Evolutionary conservation across 768 basidiomycete genomes (phyloP), one percentile per base, ranked within the genome.

Genomic region (Hygrophorus russula): DNA sequence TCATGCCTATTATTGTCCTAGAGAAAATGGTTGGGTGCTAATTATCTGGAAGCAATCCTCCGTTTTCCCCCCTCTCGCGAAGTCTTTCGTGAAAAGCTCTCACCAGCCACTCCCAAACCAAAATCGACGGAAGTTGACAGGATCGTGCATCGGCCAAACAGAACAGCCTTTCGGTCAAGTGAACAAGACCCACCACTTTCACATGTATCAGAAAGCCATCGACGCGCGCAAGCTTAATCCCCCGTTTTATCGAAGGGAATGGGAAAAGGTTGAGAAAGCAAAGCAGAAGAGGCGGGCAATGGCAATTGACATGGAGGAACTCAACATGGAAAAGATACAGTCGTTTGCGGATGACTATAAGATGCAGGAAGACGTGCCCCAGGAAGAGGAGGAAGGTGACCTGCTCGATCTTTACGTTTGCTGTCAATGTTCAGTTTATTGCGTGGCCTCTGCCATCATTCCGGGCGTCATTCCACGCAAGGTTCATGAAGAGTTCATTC

Each of bases 21-120:
- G 76, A 56, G 82, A 89, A 45, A 84, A 89, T 51, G 80, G 81
- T 5, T 91, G 87, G 87, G 74, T 87, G 28, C 70, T 90, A 31
- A 65, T 89, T 12, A 67, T 65, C 31, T 84, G 82, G 80, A 77
- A 76, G 49, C 71, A 73, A 11, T 79, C 82, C 10, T 65, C 69
- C 14, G 67, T 78, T 30, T 55, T 73, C 7, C 83, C 82, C 2
- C 76, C 79, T 5, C 66, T 86, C 15, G 70, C 78, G 13, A 61
- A 59, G 34, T 75, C 76, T 4, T 83, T 77, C 50, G 56, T 64
- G 17, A 56, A 56, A 20, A 61, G 60, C 32, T 49, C 58, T 44
- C 55, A 68, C 42, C 56, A 54, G 18, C 67, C 70, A 4, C 69
- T 85, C 18, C 84, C 84, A 0, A 70, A 80, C 44, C 69, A 69